Evolutionary conservation across 441 rosid genomes (phyloP).

Genomic region (Corymbia citriodora): DNA sequence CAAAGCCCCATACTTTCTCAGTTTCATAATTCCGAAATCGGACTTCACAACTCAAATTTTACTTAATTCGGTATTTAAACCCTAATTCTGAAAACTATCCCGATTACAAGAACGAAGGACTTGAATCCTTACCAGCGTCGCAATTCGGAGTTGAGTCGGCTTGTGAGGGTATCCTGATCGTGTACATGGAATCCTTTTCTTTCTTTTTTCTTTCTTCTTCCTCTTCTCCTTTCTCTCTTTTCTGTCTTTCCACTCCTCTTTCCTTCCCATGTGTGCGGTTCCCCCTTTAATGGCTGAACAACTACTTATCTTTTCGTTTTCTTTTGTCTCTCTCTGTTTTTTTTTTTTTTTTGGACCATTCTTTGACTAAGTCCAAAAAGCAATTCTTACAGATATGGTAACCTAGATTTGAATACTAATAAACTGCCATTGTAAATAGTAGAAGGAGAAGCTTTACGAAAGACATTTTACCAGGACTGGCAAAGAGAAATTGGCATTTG

Average conservation of each 20-base stretch:
- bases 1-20: neutral
- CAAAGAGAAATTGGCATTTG: neutral
- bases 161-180: neutral
- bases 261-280: neutral
- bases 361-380: neutral
- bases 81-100: neutral
- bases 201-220: neutral
- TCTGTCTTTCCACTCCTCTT: neutral
- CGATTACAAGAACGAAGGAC: neutral
- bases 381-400: neutral
- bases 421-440: neutral
- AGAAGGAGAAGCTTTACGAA: neutral
- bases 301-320: neutral
- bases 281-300: neutral
- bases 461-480: neutral
- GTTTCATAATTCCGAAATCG: neutral
- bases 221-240: neutral
- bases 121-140: neutral
- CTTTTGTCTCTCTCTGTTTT: neutral
- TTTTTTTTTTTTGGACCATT: neutral
- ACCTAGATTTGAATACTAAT: neutral
- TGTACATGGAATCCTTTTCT: neutral
- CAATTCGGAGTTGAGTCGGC: neutral
- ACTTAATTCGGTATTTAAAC: neutral
- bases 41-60: neutral